Evolutionary conservation across 495 filamentous ascomycete species (phyloP), one percentile per base, ranked within the genome.

Genomic region (Terfezia boudieri): DNA sequence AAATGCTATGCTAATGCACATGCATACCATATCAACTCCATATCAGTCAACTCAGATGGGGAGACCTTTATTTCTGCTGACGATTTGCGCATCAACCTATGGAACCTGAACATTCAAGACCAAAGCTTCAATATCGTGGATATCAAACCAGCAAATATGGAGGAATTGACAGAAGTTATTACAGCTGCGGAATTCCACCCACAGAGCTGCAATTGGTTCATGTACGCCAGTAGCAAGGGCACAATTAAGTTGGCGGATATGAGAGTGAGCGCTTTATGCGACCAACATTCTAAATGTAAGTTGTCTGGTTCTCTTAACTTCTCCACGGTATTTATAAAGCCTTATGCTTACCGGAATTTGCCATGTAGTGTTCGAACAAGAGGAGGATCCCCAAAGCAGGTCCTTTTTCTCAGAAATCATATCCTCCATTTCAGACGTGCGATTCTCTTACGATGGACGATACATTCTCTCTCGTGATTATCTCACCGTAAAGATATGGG

Each of bases 101-200:
- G 90, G 90, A 96, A 98, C 61, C 71, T 96, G 60, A 95, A 98
- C 68, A 96, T 98, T 53, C 92, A 98, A 69, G 90, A 96, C 58
- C 89, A 96, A 70, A 96, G 90, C 74, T 98, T 98, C 76, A 98
- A 98, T 71, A 98, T 98, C 65, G 90, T 98, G 57, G 90, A 98
- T 68, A 98, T 98, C 70, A 98, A 98, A 67, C 90, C 90, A 1
- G 90, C 90, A 10, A 98, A 98, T 68, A 98, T 98, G 90, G 90
- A 98, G 68, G 90, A 98, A 71, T 74, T 98, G 59, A 98, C 90
- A 2, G 90, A 98, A 68, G 90, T 98, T 55, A 96, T 98, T 61
- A 98, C 90, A 32, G 90, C 90, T 37, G 92, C 90, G 49, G 90
- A 98, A 65, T 98, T 98, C 67, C 90, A 98, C 67, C 90, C 90